phyloP scores from a whole-genome alignment of 345 rosid species.

The Draba incana region DNA sequence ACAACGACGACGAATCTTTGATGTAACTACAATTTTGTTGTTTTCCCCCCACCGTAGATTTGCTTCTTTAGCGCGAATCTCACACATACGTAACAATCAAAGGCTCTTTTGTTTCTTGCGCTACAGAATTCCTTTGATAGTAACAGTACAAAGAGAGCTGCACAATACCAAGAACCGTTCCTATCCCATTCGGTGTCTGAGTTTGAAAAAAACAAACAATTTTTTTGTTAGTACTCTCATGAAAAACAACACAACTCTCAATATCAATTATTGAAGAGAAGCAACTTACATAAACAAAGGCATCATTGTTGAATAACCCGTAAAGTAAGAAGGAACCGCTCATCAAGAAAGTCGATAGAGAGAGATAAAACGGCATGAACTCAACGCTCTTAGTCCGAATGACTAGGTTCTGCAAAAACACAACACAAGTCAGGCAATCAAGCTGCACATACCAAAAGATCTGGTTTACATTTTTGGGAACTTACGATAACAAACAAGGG shows the following conservation, averaged over 20 bases:
- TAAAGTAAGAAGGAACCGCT: slow-evolving; percentile 70
- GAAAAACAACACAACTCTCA: neutral
- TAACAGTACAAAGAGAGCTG: slow-evolving; percentile 68
- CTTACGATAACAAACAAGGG: slow-evolving; percentile 90
- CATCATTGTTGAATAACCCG: slow-evolving; percentile 67
- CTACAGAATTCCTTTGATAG: slow-evolving; percentile 47
- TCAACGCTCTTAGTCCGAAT: slow-evolving; percentile 79
- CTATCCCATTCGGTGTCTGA: slow-evolving; percentile 91
- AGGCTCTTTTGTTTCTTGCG: slow-evolving; percentile 53
- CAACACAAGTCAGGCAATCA: neutral
- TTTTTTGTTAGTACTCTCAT: slow-evolving; percentile 25
- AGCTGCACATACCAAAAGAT: slow-evolving; percentile 21
- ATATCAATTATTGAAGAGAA: neutral
- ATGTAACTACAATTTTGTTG: slow-evolving; percentile 16
- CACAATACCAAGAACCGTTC: slow-evolving; percentile 69
- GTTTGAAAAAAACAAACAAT: slow-evolving; percentile 11
- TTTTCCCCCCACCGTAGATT: neutral
- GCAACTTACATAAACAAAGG: slow-evolving; percentile 67
- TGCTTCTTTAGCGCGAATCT: slow-evolving; percentile 14
- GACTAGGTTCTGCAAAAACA: slow-evolving; percentile 67
- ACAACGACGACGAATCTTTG: slow-evolving; percentile 18
- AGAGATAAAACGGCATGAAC: slow-evolving; percentile 90
- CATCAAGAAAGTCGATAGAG: slow-evolving; percentile 88
- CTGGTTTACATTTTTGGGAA: slow-evolving; percentile 8
- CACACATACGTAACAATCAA: slow-evolving; percentile 56